A percentile compares a stretch with the other conserved stretches of the same genome.
phyloP scores from a whole-genome alignment of 129 eudicot genomes.

The Pulicaria dysenterica region DNA sequence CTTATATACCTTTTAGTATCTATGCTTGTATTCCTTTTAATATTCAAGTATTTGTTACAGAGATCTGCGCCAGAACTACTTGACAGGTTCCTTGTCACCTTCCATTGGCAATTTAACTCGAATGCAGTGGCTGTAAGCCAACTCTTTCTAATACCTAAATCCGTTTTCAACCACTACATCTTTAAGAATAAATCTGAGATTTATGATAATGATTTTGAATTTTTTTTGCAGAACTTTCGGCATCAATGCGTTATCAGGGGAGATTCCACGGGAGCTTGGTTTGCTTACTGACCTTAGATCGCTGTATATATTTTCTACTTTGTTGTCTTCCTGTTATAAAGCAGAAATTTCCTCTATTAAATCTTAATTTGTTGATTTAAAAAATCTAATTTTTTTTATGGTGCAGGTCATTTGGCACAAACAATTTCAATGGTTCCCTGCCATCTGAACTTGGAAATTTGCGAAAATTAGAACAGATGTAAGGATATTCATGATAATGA shows the following conservation, averaged over 20 bases:
- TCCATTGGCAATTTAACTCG: constrained; percentile 64
- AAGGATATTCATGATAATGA: constrained; percentile 31
- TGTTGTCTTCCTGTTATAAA: not conserved
- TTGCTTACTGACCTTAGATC: constrained; percentile 50
- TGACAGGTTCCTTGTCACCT: constrained; percentile 66
- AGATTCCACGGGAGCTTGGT: constrained; percentile 66
- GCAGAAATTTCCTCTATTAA: not conserved
- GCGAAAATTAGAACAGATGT: constrained; percentile 44
- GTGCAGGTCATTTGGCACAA: constrained; percentile 52
- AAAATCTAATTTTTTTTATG: not conserved
- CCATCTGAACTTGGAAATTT: constrained; percentile 71
- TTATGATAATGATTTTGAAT: not conserved
- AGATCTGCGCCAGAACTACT: constrained; percentile 54
- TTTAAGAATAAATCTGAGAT: constrained; percentile 4
- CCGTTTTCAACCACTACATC: not conserved
- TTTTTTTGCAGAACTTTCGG: constrained; percentile 47
- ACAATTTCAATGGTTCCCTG: constrained; percentile 68
- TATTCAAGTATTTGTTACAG: constrained; percentile 38
- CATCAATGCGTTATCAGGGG: constrained; percentile 72
- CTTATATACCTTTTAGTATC: not conserved
- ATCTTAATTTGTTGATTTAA: not conserved
- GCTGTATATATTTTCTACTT: constrained; percentile 4
- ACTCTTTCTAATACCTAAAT: not conserved
- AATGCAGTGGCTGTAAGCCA: constrained; percentile 71
- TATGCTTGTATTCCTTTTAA: constrained; percentile 36